Percentiles rank a stretch among this genome's conserved stretches.
Evolutionary conservation across 352 stramenopile species (phyloP).

Genomic region (Plasmopara muralis): DNA sequence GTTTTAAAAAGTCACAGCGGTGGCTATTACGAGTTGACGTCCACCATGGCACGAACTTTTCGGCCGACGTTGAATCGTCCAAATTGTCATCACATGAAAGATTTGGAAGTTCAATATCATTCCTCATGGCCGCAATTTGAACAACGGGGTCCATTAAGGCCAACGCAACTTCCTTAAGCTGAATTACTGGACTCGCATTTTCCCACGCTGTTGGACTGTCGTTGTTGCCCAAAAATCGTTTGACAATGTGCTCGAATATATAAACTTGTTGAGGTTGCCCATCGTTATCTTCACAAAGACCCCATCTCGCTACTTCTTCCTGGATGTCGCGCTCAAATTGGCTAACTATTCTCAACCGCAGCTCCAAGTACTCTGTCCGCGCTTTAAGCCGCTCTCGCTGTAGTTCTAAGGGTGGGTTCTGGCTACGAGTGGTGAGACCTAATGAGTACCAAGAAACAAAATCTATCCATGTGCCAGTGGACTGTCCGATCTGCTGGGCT

Average conservation of each 20-base stretch:
- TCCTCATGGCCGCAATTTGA: constrained; percentile 50
- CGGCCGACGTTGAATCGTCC: constrained; percentile 40
- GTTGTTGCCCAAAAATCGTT: constrained; percentile 17
- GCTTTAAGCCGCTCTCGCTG: constrained; percentile 30
- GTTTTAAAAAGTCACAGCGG: constrained; percentile 43
- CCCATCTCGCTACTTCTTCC: constrained; percentile 21
- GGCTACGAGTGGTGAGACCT: constrained; percentile 15
- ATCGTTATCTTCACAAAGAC: constrained; percentile 13
- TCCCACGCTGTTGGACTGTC: constrained; percentile 39
- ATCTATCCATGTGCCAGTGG: constrained; percentile 26
- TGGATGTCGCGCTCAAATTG: constrained; percentile 30
- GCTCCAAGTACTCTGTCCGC: constrained; percentile 30
- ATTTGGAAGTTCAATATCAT: constrained; percentile 54
- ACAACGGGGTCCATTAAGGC: constrained; percentile 49
- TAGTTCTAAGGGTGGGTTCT: constrained; percentile 19
- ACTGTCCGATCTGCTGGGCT: constrained; percentile 18
- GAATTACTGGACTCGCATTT: constrained; percentile 27
- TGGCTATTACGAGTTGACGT: constrained; percentile 34
- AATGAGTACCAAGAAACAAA: constrained; percentile 58
- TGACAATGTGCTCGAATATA: constrained; percentile 50
- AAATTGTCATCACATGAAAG: constrained; percentile 33
- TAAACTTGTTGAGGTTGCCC: constrained; percentile 20
- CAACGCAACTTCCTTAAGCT: constrained; percentile 44
- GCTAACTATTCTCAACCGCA: constrained; percentile 22
- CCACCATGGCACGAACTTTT: constrained; percentile 60